Percentiles rank a stretch among this genome's conserved stretches.
phyloP scores from a whole-genome alignment of 176 grass and related monocot genomes.

The Oryza longistaminata region DNA sequence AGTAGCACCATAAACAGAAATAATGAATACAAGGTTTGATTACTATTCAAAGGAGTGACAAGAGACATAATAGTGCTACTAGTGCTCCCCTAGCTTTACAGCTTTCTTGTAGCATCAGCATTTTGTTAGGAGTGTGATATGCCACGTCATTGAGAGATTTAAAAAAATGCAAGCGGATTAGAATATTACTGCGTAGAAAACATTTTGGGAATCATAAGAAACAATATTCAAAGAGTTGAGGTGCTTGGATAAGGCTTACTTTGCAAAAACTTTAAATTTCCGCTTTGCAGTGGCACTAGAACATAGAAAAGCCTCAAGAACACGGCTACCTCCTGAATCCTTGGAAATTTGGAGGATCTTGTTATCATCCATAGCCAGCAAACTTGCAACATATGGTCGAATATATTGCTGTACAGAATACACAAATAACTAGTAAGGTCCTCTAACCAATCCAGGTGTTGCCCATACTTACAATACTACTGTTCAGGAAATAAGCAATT shows the following conservation, averaged over 20 bases:
- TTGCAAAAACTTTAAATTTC: conserved; percentile 85
- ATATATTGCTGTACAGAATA: conserved; percentile 72
- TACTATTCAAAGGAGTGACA: background rate
- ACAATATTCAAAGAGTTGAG: conserved; percentile 4
- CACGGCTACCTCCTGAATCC: conserved; percentile 80
- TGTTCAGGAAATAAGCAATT: conserved; percentile 16
- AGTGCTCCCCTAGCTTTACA: background rate
- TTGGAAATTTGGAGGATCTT: conserved; percentile 69
- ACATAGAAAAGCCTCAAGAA: conserved; percentile 88
- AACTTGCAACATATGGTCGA: conserved; percentile 64
- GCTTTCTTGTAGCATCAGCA: background rate
- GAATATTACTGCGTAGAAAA: background rate
- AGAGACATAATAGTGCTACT: background rate
- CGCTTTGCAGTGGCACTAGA: conserved; percentile 72
- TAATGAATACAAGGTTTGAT: background rate
- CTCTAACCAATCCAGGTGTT: conserved; percentile 13
- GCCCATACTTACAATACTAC: background rate
- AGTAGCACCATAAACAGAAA: background rate
- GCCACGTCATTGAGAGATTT: background rate
- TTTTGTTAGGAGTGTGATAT: conserved; percentile 19
- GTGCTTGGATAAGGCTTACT: conserved; percentile 58
- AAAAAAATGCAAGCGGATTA: background rate
- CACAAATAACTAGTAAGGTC: conserved; percentile 12
- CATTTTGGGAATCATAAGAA: conserved; percentile 14
- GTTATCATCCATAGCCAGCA: conserved; percentile 62